Conservation (phyloP, 768 basidiomycete genomes). For the Tricholomella constricta region DNA sequence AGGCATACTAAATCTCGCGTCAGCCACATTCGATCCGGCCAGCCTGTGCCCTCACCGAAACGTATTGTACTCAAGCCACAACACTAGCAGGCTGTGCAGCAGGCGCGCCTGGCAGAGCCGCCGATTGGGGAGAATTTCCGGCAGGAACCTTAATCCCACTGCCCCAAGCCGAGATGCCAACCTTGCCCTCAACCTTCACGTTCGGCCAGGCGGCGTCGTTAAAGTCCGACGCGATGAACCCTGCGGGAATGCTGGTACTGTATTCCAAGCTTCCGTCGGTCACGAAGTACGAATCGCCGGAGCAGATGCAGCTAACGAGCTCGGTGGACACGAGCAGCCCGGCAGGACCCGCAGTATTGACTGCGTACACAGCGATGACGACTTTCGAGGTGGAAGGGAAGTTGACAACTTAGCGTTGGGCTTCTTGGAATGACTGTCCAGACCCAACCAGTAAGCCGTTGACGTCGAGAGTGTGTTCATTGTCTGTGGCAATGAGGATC, state of each 20-base stretch:
- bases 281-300: conserved; percentile 9
- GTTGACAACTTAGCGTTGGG: conserved; percentile 21
- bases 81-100: conserved; percentile 15
- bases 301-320: conserved; percentile 20
- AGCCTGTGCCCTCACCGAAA: too few relatives aligned
- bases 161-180: conserved; percentile 27
- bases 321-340: conserved; percentile 22
- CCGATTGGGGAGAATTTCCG: conserved; percentile 15
- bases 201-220: conserved; percentile 25
- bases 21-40: too few relatives aligned
- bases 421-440: conserved; percentile 12
- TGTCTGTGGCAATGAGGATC: conserved; percentile 27
- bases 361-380: conserved; percentile 20
- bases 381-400: conserved; percentile 16
- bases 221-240: conserved; percentile 13
- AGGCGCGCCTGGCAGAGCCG: conserved; percentile 8
- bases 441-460: conserved; percentile 30
- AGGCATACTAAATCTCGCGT: too few relatives aligned
- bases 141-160: conserved; percentile 4
- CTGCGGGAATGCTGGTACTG: conserved; percentile 15
- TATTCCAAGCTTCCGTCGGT: conserved; percentile 29
- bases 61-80: conserved; percentile 13
- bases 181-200: conserved; percentile 22
- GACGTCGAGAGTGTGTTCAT: conserved; percentile 29
- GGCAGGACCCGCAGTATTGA: conserved; percentile 18